phyloP scores from a whole-genome alignment of 2,329 filamentous ascomycete genomes.

The Fusarium ambrosium region DNA sequence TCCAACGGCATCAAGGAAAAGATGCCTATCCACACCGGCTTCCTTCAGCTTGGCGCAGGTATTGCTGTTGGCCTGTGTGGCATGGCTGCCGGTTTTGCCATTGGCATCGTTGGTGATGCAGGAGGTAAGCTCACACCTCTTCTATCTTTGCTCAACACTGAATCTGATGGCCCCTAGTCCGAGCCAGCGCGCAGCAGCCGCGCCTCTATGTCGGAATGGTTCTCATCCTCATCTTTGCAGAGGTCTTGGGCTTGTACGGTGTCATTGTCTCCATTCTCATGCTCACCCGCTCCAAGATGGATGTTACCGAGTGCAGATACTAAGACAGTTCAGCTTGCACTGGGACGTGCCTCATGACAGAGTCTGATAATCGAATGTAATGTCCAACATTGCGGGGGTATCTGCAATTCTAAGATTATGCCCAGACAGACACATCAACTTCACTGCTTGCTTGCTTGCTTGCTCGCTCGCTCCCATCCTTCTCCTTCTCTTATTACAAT shows the following conservation, averaged over 20 bases:
- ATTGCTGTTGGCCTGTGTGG: constrained; percentile 60
- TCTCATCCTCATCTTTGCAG: constrained; percentile 62
- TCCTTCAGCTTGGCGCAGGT: constrained; percentile 60
- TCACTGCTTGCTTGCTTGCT: constrained; percentile 28
- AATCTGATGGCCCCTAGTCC: constrained; percentile 49
- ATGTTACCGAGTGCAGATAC: constrained; percentile 55
- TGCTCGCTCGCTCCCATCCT: constrained; percentile 27
- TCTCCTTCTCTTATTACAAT: constrained; percentile 57
- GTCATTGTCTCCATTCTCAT: constrained; percentile 64
- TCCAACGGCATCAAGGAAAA: constrained; percentile 56
- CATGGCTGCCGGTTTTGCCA: constrained; percentile 61
- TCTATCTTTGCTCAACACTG: neutral
- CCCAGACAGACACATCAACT: constrained; percentile 29
- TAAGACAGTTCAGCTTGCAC: constrained; percentile 31
- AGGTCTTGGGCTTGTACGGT: constrained; percentile 61
- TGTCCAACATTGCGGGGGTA: constrained; percentile 43
- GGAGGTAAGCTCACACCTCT: constrained; percentile 50
- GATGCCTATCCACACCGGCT: constrained; percentile 59
- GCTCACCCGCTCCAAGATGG: constrained; percentile 58
- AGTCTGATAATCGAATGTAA: constrained; percentile 18
- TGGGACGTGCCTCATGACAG: neutral
- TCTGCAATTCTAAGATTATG: constrained; percentile 47
- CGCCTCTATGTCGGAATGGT: constrained; percentile 63
- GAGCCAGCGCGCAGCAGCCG: constrained; percentile 62
- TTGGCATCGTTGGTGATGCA: constrained; percentile 61